These are phyloP conservation scores for Nitzschia sp. DNA, from an alignment of 108 stramenopile species.

Conservation along the genomic window DNA sequence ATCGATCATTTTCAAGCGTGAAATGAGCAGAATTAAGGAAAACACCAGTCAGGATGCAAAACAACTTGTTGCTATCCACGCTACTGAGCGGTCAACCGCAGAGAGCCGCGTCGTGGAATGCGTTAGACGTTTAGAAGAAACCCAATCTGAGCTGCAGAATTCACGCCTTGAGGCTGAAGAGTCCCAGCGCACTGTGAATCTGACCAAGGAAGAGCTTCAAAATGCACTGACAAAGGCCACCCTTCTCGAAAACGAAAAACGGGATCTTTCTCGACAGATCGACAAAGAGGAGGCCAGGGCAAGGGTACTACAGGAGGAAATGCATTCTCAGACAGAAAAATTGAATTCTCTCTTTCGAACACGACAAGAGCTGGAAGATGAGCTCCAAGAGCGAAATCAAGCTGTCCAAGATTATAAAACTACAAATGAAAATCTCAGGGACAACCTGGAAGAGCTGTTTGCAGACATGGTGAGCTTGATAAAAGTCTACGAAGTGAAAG, in stretches of 20 bases:
- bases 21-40: conserved; percentile 12
- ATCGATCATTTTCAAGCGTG: conserved; percentile 22
- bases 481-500: conserved; percentile 27
- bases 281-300: background rate
- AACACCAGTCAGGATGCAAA: conserved; percentile 18
- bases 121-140: conserved; percentile 4
- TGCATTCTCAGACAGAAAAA: background rate
- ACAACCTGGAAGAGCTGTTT: conserved; percentile 43
- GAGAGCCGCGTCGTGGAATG: conserved; percentile 1
- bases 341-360: background rate
- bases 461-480: conserved; percentile 39
- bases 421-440: conserved; percentile 14
- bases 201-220: conserved; percentile 3
- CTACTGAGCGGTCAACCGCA: conserved; percentile 22
- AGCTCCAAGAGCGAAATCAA: background rate
- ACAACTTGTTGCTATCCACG: conserved; percentile 28
- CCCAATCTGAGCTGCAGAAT: conserved; percentile 7
- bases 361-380: background rate
- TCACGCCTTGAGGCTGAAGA: background rate
- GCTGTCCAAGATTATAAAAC: background rate
- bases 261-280: background rate
- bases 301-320: background rate
- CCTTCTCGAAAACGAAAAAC: background rate
- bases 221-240: background rate
- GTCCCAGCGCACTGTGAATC: background rate